These are phyloP conservation scores for Phytophthora megakarya DNA, from an alignment of 352 stramenopile genomes.

Conservation along the genomic window DNA sequence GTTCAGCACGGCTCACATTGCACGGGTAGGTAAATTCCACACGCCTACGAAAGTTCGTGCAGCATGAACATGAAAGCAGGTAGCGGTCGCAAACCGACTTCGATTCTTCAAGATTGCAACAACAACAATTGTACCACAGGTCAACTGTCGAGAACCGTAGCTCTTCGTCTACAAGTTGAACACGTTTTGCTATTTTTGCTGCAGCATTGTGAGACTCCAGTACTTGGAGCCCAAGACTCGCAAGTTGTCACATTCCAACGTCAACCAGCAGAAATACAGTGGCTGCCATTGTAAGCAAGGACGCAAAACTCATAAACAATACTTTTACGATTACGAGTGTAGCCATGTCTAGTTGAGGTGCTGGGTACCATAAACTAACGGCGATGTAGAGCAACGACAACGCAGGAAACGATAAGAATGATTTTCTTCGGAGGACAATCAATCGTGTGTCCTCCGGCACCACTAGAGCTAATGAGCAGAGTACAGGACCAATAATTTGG, in stretches of 20 bases:
- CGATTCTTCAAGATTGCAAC: too few relatives aligned
- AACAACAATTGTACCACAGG: constrained; percentile 11
- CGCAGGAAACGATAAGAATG: too few relatives aligned
- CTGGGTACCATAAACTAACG: constrained; percentile 26
- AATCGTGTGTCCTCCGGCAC: constrained; percentile 49
- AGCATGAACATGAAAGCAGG: background rate
- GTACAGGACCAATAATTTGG: constrained; percentile 64
- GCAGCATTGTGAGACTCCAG: constrained; percentile 5
- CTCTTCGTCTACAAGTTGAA: constrained; percentile 13
- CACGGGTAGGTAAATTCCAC: background rate
- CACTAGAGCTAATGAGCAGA: constrained; percentile 55
- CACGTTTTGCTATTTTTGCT: constrained; percentile 2
- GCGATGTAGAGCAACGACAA: constrained; percentile 28
- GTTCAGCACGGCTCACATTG: constrained; percentile 10
- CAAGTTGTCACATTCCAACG: too few relatives aligned
- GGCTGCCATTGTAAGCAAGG: too few relatives aligned
- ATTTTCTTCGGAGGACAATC: constrained; percentile 32
- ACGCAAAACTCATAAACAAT: constrained; percentile 9
- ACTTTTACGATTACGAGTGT: constrained; percentile 9
- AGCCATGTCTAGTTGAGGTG: constrained; percentile 11
- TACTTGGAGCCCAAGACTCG: constrained; percentile 2
- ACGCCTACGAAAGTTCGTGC: too few relatives aligned
- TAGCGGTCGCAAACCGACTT: background rate
- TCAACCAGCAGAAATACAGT: background rate
- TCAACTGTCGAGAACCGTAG: constrained; percentile 24